Evolutionary conservation across 345 rosid genomes (phyloP).

Genomic region (Eucalyptus cloeziana): DNA sequence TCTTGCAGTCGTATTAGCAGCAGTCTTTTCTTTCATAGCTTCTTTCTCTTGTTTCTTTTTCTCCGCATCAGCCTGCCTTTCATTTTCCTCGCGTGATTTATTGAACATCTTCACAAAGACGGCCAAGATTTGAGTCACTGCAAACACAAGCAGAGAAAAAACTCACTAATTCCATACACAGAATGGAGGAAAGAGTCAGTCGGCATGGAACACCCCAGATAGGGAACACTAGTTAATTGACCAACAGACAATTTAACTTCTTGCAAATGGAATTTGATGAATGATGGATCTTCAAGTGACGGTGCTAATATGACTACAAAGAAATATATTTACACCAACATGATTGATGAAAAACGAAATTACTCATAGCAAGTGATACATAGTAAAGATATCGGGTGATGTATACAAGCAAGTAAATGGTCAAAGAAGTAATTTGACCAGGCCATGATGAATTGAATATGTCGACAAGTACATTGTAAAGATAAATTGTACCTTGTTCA

Average conservation of each 20-base stretch:
- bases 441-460: not conserved
- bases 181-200: not conserved
- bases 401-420: not conserved
- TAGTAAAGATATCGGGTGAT: not conserved
- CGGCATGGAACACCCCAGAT: not conserved
- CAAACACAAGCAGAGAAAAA: not conserved
- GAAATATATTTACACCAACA: not conserved
- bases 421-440: not conserved
- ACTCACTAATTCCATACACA: not conserved
- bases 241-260: not conserved
- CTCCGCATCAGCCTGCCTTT: slow-evolving; percentile 73
- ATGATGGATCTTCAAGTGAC: not conserved
- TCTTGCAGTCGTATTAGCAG: slow-evolving; percentile 8
- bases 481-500: slow-evolving; percentile 65
- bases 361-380: not conserved
- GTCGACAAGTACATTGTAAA: not conserved
- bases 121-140: slow-evolving; percentile 81
- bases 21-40: slow-evolving; percentile 57
- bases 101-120: slow-evolving; percentile 82
- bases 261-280: not conserved
- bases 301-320: not conserved
- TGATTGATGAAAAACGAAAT: not conserved
- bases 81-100: slow-evolving; percentile 77
- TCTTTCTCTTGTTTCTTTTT: slow-evolving; percentile 91
- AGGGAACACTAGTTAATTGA: not conserved